Evolutionary conservation across 1,139 yeast species (phyloP), one percentile per base, ranked within the genome.

Genomic region (Hansenula sp.): DNA sequence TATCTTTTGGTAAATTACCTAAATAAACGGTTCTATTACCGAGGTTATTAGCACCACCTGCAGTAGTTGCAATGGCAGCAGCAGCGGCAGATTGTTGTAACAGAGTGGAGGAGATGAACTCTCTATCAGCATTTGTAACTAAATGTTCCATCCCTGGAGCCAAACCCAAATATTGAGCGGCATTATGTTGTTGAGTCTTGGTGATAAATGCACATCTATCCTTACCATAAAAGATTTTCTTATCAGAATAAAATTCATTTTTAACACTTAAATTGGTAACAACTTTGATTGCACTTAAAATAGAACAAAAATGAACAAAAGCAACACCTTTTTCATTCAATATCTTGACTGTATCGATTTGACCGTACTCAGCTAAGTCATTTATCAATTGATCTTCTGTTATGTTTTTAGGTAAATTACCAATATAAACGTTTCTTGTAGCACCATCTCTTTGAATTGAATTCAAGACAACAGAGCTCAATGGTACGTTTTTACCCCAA

Each of bases 151-250:
- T 81, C 25, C 95, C 95, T 19, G 96, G 95, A 35, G 91, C 90
- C 54, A 90, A 75, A 2, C 97, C 97, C 48, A 91, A 71, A 62
- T 89, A 91, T 66, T 91, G 96, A 9, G 97, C 96, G 19, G 98
- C 98, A 63, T 91, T 90, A 61, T 91, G 97, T 66, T 90, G 96
- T 66, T 93, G 97, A 27, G 97, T 87, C 64, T 88, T 89, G 33
- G 97, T 89, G 42, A 91, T 87, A 59, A 75, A 76, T 4, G 80
- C 79, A 58, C 96, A 88, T 63, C 96, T 76, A 65, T 91, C 97
- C 65, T 86, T 86, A 47, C 97, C 96, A 61, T 87, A 90, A 57
- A 78, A 84, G 36, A 88, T 81, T 57, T 84, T 85, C 50, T 84
- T 79, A 44, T 71, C 71, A 27, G 74, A 68, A 68, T 87, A 83